These are phyloP conservation scores for Yamadazyma scolyti DNA, from an alignment of 805 yeast species.

Conservation along the genomic window DNA sequence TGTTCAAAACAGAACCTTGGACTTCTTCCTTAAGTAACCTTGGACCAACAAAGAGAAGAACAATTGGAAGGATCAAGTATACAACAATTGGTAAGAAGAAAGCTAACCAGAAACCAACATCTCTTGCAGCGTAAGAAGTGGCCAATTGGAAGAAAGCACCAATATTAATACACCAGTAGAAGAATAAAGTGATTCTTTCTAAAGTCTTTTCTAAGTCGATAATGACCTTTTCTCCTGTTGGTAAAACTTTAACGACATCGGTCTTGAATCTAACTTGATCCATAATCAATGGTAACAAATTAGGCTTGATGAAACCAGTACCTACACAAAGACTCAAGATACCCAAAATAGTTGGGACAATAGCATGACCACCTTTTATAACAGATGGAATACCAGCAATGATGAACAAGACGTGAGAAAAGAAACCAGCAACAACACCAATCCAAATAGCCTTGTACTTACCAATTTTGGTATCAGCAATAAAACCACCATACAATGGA, in stretches of 20 bases:
- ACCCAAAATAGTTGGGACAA: conserved; percentile 41
- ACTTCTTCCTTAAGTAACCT: conserved; percentile 30
- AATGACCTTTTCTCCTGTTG: conserved; percentile 64
- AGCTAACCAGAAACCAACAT: conserved; percentile 54
- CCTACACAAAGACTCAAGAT: conserved; percentile 40
- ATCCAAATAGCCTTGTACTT: conserved; percentile 47
- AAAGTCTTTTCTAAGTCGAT: conserved; percentile 43
- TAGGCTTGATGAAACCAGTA: conserved; percentile 54
- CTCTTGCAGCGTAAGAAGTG: conserved; percentile 48
- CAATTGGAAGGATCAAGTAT: conserved; percentile 27
- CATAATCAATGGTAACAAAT: conserved; percentile 45
- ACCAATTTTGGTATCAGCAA: conserved; percentile 48
- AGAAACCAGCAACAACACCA: conserved; percentile 45
- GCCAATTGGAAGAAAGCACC: conserved; percentile 54
- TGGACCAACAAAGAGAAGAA: conserved; percentile 24
- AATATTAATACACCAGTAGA: conserved; percentile 54
- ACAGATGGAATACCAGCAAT: conserved; percentile 46
- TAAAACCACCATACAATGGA: conserved; percentile 51
- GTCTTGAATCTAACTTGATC: conserved; percentile 52
- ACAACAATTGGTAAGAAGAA: conserved; percentile 43
- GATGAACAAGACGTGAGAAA: conserved; percentile 46
- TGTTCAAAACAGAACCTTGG: conserved; percentile 42
- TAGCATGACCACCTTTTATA: conserved; percentile 30
- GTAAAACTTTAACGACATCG: conserved; percentile 54
- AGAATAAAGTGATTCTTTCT: conserved; percentile 41